A percentile compares a stretch with the other conserved stretches of the same genome.
These are phyloP conservation scores for Sanghuangporus weigelae DNA, from an alignment of 1,284 basidiomycete species.

Conservation along the genomic window DNA sequence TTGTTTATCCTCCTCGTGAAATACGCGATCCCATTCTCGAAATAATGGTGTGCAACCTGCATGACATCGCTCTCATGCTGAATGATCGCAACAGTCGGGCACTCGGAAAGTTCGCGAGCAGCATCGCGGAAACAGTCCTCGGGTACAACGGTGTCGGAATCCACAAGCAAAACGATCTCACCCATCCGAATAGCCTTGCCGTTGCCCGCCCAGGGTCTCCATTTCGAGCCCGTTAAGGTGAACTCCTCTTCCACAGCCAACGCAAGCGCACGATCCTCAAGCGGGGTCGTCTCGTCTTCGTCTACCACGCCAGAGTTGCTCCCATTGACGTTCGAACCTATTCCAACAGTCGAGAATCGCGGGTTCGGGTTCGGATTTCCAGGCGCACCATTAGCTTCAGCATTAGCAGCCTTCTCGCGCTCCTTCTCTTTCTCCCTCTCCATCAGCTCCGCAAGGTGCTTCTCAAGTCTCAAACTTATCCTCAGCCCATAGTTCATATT, in stretches of 20 bases:
- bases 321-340: neutral
- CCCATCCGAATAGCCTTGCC: conserved; percentile 56
- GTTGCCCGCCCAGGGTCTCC: conserved; percentile 63
- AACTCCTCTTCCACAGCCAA: conserved; percentile 64
- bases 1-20: conserved; percentile 79
- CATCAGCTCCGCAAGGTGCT: conserved; percentile 47
- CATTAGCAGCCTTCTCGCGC: conserved; percentile 35
- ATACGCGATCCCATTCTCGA: conserved; percentile 80
- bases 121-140: conserved; percentile 85
- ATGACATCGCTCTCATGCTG: conserved; percentile 84
- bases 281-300: conserved; percentile 23
- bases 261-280: conserved; percentile 61
- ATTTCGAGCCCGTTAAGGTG: conserved; percentile 47
- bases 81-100: conserved; percentile 76
- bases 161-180: conserved; percentile 64
- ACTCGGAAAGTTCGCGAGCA: conserved; percentile 71
- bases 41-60: conserved; percentile 83
- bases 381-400: conserved; percentile 28
- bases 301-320: neutral
- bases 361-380: conserved; percentile 22
- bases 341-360: neutral
- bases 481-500: conserved; percentile 85
- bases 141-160: conserved; percentile 81
- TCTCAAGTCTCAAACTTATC: conserved; percentile 70
- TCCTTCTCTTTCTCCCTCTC: conserved; percentile 29